These are phyloP conservation scores for Pseudonectria foliicola DNA, from an alignment of 2,329 filamentous ascomycete species.

Conservation along the genomic window DNA sequence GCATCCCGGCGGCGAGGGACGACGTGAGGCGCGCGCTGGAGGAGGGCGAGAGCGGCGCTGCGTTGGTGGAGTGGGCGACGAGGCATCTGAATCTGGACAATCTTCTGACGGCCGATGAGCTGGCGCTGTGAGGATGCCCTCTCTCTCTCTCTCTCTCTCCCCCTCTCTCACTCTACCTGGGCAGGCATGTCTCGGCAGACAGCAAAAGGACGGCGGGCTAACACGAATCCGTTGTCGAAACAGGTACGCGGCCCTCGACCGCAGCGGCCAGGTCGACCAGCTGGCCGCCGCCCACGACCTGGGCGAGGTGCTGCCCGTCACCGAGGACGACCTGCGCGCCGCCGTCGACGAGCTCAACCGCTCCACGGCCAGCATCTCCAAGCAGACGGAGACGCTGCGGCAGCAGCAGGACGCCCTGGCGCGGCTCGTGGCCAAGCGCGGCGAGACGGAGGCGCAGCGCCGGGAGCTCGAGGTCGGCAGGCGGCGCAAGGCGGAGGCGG, in stretches of 20 bases:
- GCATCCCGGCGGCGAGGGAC: constrained; percentile 26
- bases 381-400: constrained; percentile 54
- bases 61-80: constrained; percentile 41
- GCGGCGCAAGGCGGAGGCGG: constrained; percentile 26
- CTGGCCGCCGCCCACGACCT: constrained; percentile 39
- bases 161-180: no score
- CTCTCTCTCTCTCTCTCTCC: no score
- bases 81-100: constrained; percentile 43
- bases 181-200: constrained; percentile 8
- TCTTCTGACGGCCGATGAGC: constrained; percentile 47
- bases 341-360: constrained; percentile 58
- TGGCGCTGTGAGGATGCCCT: constrained; percentile 47
- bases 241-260: constrained; percentile 45
- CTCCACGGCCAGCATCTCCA: constrained; percentile 57
- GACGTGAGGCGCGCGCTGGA: constrained; percentile 31
- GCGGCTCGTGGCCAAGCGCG: constrained; percentile 37
- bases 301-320: constrained; percentile 42
- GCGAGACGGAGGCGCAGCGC: constrained; percentile 23
- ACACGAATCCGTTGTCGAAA: constrained; percentile 1
- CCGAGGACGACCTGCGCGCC: constrained; percentile 51
- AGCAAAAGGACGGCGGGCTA: constrained; percentile 6
- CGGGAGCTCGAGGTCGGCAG: constrained; percentile 22
- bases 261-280: constrained; percentile 39
- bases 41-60: constrained; percentile 27
- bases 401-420: constrained; percentile 56